Percentiles rank a stretch among this genome's conserved stretches.
phyloP scores from a whole-genome alignment of 78 protist species.

The Dictyostelium purpureum region DNA sequence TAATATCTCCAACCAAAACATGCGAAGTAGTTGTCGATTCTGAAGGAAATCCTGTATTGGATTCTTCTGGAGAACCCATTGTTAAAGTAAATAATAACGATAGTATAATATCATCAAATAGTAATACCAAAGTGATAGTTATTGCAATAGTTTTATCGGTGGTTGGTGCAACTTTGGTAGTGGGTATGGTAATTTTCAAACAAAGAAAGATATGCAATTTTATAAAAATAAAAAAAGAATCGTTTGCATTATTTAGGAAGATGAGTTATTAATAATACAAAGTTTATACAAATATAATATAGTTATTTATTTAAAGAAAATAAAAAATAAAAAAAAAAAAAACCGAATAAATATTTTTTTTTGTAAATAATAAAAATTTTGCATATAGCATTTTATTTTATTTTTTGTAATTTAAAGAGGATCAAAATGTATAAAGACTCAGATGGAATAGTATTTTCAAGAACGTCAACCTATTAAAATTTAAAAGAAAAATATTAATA shows the following conservation, averaged over 20 bases:
- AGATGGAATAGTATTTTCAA: neutral
- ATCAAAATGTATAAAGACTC: neutral
- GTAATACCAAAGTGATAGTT: neutral
- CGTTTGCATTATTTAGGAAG: neutral
- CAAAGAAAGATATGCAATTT: neutral
- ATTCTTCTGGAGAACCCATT: neutral
- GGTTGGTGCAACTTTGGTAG: neutral
- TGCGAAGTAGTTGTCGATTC: neutral
- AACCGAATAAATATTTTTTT: neutral
- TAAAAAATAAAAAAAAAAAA: too few relatives aligned
- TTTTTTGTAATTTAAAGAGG: neutral
- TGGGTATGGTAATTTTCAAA: conserved; percentile 3
- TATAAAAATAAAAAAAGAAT: neutral
- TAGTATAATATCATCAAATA: neutral
- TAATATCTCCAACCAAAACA: neutral
- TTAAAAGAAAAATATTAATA: too few relatives aligned
- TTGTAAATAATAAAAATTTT: too few relatives aligned
- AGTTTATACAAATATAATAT: neutral
- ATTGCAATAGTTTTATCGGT: neutral
- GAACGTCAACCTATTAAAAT: neutral
- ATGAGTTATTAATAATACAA: neutral
- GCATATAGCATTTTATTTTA: neutral
- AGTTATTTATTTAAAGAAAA: too few relatives aligned
- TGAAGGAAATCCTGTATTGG: too few relatives aligned
- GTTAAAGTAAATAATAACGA: neutral